Base-by-base conservation (phyloP, 2,329 filamentous ascomycete genomes). In the Penicillium glabrum region DNA sequence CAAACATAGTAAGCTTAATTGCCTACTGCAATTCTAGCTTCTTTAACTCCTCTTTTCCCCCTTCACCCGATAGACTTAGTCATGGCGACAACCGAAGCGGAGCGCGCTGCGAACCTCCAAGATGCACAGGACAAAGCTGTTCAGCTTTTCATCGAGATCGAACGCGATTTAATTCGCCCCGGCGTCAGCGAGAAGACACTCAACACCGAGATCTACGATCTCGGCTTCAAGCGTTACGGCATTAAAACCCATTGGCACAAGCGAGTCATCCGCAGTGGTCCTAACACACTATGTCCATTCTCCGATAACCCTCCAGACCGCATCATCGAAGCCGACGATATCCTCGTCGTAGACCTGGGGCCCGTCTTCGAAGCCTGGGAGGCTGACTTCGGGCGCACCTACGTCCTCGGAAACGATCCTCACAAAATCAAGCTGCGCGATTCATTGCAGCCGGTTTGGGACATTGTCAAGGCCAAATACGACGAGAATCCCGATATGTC, bases 181-280 rank as follows among this genome's bases (percentile, higher is more conserved):
- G 80, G 80, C 4, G 67, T 82, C 51, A 77, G 68, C 59, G 80
- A 83, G 60, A 80, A 80, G 61, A 66, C 69, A 26, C 66, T 83
- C 24, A 81, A 75, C 68, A 68, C 79, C 29, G 73, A 80, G 61
- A 82, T 83, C 53, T 75, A 81, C 62, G 68, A 75, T 35, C 72
- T 81, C 0, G 79, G 77, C 39, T 60, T 68, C 9, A 66, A 75
- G 35, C 75, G 75, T n/a, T 71, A 80, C 65, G 73, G 72, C 16
- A 72, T 83, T 11, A 67, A 70, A 16, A 82, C 77, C 2, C 79
- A 83, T 58, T 83, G 81, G 81, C 81, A 83, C 67, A 83, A 82
- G 62, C 75, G 80, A 5, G 74, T 82, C 1, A 72, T 83, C 33
- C 71, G 81, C 8, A 80, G 77, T 58, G 81, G 80, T 0, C 76